Evolutionary conservation across 1,139 yeast species (phyloP).

Genomic region (Nakaseomyces uthaithaninus): DNA sequence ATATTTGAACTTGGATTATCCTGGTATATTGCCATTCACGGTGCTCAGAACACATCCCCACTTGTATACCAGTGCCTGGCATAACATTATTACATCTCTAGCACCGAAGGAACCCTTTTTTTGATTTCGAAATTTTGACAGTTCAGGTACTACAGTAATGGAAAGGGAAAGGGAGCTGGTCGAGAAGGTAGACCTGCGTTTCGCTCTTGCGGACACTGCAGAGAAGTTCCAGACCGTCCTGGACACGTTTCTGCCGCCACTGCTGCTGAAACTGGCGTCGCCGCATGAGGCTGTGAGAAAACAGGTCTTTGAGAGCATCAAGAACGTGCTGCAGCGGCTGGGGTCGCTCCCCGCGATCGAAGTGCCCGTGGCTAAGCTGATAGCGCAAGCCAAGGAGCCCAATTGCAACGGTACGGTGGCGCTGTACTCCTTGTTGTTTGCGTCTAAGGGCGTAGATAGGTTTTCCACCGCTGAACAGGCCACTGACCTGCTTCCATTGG

Average conservation of each 20-base stretch:
- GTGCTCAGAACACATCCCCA: no score
- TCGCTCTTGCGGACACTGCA: conserved; percentile 70
- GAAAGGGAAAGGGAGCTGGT: conserved; percentile 51
- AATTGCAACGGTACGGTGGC: conserved; percentile 46
- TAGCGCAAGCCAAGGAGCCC: conserved; percentile 57
- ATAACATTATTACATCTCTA: no score
- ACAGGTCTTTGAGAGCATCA: conserved; percentile 59
- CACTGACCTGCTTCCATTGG: conserved; percentile 39
- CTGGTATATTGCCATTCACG: no score
- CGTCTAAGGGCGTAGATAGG: conserved; percentile 58
- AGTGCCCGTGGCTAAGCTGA: conserved; percentile 54
- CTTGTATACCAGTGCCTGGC: no score
- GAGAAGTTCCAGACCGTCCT: conserved; percentile 55
- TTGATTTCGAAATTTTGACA: no score
- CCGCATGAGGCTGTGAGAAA: conserved; percentile 58
- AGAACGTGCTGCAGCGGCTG: conserved; percentile 60
- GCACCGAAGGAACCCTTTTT: no score
- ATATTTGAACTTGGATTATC: no score
- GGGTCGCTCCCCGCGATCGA: conserved; percentile 46
- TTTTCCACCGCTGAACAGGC: conserved; percentile 32
- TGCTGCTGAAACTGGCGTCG: conserved; percentile 71
- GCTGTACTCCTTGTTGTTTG: conserved; percentile 57
- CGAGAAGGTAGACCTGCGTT: conserved; percentile 71
- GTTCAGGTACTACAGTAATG: no score
- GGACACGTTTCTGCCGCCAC: conserved; percentile 62